These are phyloP conservation scores for Gossypium gossypioides DNA, from an alignment of 441 rosid species.

Conservation along the genomic window DNA sequence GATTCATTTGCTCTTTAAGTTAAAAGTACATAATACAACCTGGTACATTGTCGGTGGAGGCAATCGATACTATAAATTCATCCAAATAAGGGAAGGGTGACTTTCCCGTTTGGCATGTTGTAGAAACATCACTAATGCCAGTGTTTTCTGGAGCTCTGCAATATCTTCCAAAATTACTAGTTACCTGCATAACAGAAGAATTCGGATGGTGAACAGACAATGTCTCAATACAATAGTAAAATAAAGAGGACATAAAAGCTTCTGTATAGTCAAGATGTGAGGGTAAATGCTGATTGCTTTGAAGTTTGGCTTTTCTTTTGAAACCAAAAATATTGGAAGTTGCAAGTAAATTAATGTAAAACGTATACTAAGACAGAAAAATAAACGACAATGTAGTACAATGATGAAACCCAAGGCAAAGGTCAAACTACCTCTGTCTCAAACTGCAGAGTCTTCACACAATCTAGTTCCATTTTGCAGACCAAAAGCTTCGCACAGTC, in stretches of 20 bases:
- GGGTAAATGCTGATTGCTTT: constrained; percentile 2
- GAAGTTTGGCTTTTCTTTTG: background rate
- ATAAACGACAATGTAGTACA: background rate
- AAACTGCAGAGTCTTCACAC: constrained; percentile 74
- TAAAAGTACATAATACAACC: constrained; percentile 33
- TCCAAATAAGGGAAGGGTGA: constrained; percentile 85
- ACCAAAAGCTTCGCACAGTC: constrained; percentile 76
- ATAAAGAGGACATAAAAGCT: background rate
- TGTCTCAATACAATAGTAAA: background rate
- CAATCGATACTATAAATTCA: constrained; percentile 62
- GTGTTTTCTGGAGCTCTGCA: constrained; percentile 26
- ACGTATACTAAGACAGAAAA: background rate
- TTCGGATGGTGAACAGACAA: background rate
- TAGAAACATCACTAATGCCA: constrained; percentile 33
- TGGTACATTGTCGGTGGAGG: constrained; percentile 54
- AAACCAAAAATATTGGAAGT: background rate
- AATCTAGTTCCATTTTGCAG: constrained; percentile 85
- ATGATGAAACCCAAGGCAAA: constrained; percentile 10
- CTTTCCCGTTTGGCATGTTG: constrained; percentile 43
- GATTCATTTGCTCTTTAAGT: constrained; percentile 6
- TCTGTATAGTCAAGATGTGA: background rate
- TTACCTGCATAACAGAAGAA: constrained; percentile 37
- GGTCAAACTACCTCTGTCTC: constrained; percentile 64
- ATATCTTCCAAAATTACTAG: constrained; percentile 31
- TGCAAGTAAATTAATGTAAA: background rate